Percentiles rank a stretch among this genome's conserved stretches.
These are phyloP conservation scores for Xylaria sp. DNA, from an alignment of 2,329 filamentous ascomycete species.

Conservation along the genomic window DNA sequence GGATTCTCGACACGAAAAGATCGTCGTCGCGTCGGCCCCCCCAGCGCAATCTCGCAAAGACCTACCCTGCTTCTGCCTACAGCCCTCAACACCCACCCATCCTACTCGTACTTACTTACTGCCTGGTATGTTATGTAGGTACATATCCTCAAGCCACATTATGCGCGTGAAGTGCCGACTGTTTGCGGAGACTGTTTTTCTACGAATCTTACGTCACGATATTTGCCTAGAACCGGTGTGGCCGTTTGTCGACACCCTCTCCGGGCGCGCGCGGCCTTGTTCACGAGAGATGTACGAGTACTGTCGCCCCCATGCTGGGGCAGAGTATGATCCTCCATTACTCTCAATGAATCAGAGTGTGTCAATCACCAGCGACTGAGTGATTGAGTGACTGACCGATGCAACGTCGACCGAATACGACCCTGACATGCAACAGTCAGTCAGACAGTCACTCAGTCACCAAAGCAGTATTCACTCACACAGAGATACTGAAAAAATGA, in stretches of 20 bases:
- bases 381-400: background rate
- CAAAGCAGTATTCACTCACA: background rate
- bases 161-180: background rate
- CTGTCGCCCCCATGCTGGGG: too few species aligned
- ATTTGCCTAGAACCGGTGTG: conserved; percentile 10
- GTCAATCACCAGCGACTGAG: background rate
- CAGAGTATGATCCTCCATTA: background rate
- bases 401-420: conserved; percentile 13
- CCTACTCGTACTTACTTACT: too few species aligned
- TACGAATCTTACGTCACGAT: conserved; percentile 4
- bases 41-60: conserved; percentile 15
- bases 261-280: background rate
- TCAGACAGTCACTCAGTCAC: background rate
- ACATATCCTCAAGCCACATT: conserved; percentile 7
- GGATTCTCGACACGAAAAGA: too few species aligned
- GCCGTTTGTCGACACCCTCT: conserved; percentile 4
- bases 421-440: conserved; percentile 16
- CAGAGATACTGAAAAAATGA: background rate
- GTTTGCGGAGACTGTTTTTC: conserved; percentile 1
- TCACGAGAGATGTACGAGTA: too few species aligned
- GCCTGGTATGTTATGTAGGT: too few species aligned
- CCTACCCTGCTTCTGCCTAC: conserved; percentile 1
- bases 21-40: background rate
- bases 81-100: too few species aligned
- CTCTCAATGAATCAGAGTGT: background rate